Evolutionary conservation across 2,329 filamentous ascomycete species (phyloP), one percentile per base, ranked within the genome.

Genomic region (Curvularia verruculosa): DNA sequence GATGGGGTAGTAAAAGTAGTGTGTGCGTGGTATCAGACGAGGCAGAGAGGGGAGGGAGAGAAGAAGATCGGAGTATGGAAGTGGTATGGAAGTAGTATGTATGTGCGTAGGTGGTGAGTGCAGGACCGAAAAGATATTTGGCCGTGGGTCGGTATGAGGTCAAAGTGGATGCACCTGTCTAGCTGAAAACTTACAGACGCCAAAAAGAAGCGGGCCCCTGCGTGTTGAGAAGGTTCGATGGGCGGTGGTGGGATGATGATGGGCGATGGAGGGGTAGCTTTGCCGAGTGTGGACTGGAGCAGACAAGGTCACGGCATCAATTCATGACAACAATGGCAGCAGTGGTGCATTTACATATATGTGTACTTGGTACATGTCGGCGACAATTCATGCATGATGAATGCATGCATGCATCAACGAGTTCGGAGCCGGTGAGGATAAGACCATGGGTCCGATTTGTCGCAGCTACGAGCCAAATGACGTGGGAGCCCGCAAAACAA

Each of bases 111-210:
- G 47, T 51, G 52, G 45, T 58, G 48, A 31, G 26, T n/a, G 46
- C 48, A 48, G 51, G 40, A n/a, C 52, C 56, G 53, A 54, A 49
- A 58, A 45, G 53, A 48, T 44, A 54, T 50, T 50, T 54, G 49
- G 48, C 28, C 44, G 65, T 64, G 65, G 58, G 62, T 59, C 60
- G 56, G 54, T 65, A 68, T 68, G 65, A 66, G 65, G 64, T 65
- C 65, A 66, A 66, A 54, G 62, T 66, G 61, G 61, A 54, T 60
- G 55, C 49, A 48, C 19, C 41, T 50, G 59, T 59, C 54, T 60
- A 54, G 58, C 55, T 47, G 49, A 55, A 64, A 64, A 63, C 49
- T 43, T 52, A 52, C 54, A 49, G 54, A 54, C 50, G 54, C 50
- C 44, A 63, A 58, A 36, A 60, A 54, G 45, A 58, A 56, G 64